These are phyloP conservation scores for Ilyonectria robusta DNA, from an alignment of 2,329 filamentous ascomycete species.

Conservation along the genomic window DNA sequence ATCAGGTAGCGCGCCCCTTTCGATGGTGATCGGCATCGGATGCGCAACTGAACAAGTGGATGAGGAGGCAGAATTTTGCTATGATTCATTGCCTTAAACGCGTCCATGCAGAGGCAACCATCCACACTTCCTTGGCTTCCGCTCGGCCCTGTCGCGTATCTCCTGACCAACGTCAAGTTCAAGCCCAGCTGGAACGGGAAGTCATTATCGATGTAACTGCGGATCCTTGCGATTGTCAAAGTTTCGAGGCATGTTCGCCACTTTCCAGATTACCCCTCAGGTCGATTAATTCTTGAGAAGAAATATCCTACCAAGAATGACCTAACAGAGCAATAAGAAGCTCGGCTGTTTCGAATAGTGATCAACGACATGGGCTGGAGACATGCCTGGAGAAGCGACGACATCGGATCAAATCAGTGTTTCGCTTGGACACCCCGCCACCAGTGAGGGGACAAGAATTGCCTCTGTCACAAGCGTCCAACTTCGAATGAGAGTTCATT, in stretches of 20 bases:
- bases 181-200: not conserved
- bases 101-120: slow-evolving; percentile 16
- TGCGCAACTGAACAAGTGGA: slow-evolving; percentile 13
- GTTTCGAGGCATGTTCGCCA: slow-evolving; percentile 8
- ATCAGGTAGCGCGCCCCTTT: slow-evolving; percentile 25
- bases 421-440: slow-evolving; percentile 11
- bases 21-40: slow-evolving; percentile 27
- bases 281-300: not conserved
- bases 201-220: slow-evolving; percentile 13
- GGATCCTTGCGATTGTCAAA: slow-evolving; percentile 13
- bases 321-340: slow-evolving; percentile 6
- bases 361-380: slow-evolving; percentile 3
- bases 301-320: slow-evolving; percentile 13
- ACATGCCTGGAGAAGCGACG: not conserved
- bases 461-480: slow-evolving; percentile 28
- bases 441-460: slow-evolving; percentile 26
- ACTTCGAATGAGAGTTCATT: slow-evolving; percentile 27
- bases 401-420: slow-evolving; percentile 9
- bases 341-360: slow-evolving; percentile 17
- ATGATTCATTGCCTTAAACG: slow-evolving; percentile 25
- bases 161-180: slow-evolving; percentile 1
- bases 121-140: slow-evolving; percentile 11
- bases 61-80: slow-evolving; percentile 16
- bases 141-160: slow-evolving; percentile 5
- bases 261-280: not conserved